Percentiles rank a stretch among this genome's conserved stretches.
Evolutionary conservation across 495 filamentous ascomycete genomes (phyloP).

Genomic region (Daldinia bambusicola): DNA sequence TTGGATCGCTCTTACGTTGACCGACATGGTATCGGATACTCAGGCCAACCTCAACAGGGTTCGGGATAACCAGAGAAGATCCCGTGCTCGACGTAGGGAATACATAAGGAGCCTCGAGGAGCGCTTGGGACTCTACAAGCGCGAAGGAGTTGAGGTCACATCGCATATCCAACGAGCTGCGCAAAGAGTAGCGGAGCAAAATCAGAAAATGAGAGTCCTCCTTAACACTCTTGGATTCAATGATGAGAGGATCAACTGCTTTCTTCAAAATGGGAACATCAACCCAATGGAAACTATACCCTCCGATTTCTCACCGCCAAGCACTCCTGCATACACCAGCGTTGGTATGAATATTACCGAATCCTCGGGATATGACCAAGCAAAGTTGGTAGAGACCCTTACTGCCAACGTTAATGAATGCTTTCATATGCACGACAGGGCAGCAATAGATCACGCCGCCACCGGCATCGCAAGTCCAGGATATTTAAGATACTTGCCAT

Average conservation of each 20-base stretch:
- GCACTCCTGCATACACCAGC: conserved; percentile 1
- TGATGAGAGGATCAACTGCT: conserved; percentile 36
- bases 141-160: conserved; percentile 65
- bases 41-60: conserved; percentile 64
- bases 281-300: background rate
- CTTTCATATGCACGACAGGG: background rate
- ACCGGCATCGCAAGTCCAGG: background rate
- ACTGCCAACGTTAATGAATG: background rate
- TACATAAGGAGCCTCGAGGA: conserved; percentile 77
- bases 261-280: conserved; percentile 29
- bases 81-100: conserved; percentile 78
- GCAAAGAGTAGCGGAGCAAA: conserved; percentile 70
- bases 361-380: background rate
- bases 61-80: conserved; percentile 85
- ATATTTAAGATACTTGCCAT: background rate
- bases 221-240: conserved; percentile 41
- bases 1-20: background rate
- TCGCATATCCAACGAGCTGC: conserved; percentile 72
- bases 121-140: conserved; percentile 69
- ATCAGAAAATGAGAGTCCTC: conserved; percentile 64
- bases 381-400: background rate
- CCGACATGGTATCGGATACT: conserved; percentile 31
- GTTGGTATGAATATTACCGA: background rate
- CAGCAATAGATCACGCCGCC: background rate
- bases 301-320: background rate